Evolutionary conservation across 345 rosid species (phyloP).

Genomic region (Bruguiera gymnorhiza): DNA sequence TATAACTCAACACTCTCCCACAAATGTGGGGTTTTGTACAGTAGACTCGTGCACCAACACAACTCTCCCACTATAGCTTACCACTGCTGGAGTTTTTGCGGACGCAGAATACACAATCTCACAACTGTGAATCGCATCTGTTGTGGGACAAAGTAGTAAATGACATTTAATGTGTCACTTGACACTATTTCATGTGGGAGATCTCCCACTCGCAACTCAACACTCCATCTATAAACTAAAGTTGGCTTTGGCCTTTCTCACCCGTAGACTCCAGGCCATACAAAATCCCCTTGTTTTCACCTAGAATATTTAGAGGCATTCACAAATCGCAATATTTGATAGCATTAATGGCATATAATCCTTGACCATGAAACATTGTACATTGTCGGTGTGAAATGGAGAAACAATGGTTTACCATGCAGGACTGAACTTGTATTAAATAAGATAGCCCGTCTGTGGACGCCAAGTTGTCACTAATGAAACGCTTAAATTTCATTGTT

Average conservation of each 20-base stretch:
- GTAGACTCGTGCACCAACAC: too few relatives aligned
- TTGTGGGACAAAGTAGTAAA: too few relatives aligned
- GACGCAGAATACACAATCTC: too few relatives aligned
- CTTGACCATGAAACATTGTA: conserved; percentile 17
- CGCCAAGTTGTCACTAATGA: conserved; percentile 13
- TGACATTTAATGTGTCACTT: too few relatives aligned
- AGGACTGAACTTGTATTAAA: background rate
- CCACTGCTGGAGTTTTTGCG: too few relatives aligned
- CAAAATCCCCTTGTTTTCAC: conserved; percentile 25
- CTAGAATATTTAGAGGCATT: conserved; percentile 12
- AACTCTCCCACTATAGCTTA: too few relatives aligned
- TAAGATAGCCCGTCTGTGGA: background rate
- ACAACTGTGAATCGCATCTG: too few relatives aligned
- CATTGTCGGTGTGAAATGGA: conserved; percentile 24
- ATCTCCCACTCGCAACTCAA: too few relatives aligned
- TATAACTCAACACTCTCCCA: too few relatives aligned
- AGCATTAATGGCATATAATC: conserved; percentile 33
- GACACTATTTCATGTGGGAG: too few relatives aligned
- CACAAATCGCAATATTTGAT: background rate
- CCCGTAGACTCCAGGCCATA: conserved; percentile 6
- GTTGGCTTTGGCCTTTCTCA: conserved; percentile 15
- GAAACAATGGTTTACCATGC: conserved; percentile 8
- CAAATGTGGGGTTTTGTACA: too few relatives aligned
- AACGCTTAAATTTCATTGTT: conserved; percentile 6
- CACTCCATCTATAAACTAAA: too few relatives aligned